Base-by-base conservation (phyloP, 148 eudicot genomes). In the Rheum nobile region DNA sequence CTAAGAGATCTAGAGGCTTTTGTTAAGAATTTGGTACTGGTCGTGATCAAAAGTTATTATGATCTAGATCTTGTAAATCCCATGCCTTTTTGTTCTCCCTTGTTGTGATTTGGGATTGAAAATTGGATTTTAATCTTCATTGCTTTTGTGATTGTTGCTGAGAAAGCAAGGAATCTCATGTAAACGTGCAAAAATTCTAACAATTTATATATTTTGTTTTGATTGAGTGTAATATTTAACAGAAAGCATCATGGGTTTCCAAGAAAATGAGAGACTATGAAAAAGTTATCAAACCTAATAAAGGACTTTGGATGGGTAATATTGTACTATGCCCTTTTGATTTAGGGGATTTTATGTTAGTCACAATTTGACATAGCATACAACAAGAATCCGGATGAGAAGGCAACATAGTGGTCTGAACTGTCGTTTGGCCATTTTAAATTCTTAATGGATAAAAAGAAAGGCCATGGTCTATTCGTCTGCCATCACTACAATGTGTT, bases 1-100 rank as follows among this genome's bases (percentile, higher is more conserved):
- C n/a, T 39, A 71, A 71, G 50, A 71, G 50, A 71, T 71, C 50
- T 71, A 16, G 73, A 71, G 2, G 48, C 12, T 71, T 71, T 71
- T 71, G 4, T 41, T 71, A 70, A 11, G 26, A 9, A 26, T 28
- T 57, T n/a, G n/a, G n/a, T n/a, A n/a, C n/a, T n/a, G n/a, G n/a
- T n/a, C n/a, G n/a, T n/a, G 67, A 57, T 57, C 17, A 7, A 24
- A 26, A 28, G 1, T n/a, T 26, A 11, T 28, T 24, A 24, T 24
- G 67, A 57, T 57, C 61, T 54, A 14, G 52, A 47, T 50, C 57
- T 50, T 57, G 65, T 24, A 52, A 52, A 35, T 1, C 16, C 47
- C 2, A 43, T 2, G 12, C 16, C 47, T 43, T 43, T 11, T 10
- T 43, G 3, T 2, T 16, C 54, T 16, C 54, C 21, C 4, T 48